Percentiles rank a stretch among this genome's conserved stretches.
These are phyloP conservation scores for Candida suzukii DNA, from an alignment of 805 yeast species.

Conservation along the genomic window DNA sequence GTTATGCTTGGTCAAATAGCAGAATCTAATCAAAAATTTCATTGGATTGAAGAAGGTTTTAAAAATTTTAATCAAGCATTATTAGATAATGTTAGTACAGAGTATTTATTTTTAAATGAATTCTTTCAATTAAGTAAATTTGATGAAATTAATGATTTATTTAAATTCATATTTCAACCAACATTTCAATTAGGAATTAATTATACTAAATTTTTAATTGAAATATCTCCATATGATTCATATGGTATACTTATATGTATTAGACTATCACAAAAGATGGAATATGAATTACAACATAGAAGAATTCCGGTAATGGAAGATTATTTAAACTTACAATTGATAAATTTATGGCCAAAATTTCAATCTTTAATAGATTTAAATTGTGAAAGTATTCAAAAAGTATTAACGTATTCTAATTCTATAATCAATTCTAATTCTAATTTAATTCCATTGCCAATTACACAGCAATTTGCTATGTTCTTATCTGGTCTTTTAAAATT, in stretches of 20 bases:
- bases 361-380: slow-evolving; percentile 71
- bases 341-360: slow-evolving; percentile 81
- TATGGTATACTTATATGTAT: slow-evolving; percentile 76
- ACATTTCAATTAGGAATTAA: slow-evolving; percentile 43
- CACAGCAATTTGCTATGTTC: slow-evolving; percentile 74
- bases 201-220: slow-evolving; percentile 35
- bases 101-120: slow-evolving; percentile 63
- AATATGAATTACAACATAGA: slow-evolving; percentile 59
- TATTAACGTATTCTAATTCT: slow-evolving; percentile 34
- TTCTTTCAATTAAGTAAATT: slow-evolving; percentile 51
- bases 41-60: slow-evolving; percentile 69
- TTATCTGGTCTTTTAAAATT: slow-evolving; percentile 65
- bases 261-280: slow-evolving; percentile 59
- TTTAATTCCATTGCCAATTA: slow-evolving; percentile 51
- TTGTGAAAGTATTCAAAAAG: slow-evolving; percentile 61
- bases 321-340: slow-evolving; percentile 57
- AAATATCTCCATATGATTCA: slow-evolving; percentile 47
- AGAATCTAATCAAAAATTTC: slow-evolving; percentile 58
- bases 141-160: slow-evolving; percentile 38
- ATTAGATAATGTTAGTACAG: slow-evolving; percentile 70
- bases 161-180: slow-evolving; percentile 44
- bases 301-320: slow-evolving; percentile 66
- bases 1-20: slow-evolving; percentile 82
- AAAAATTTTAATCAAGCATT: slow-evolving; percentile 67
- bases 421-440: slow-evolving; percentile 18